Percentiles rank a stretch among this genome's conserved stretches.
Evolutionary conservation across 441 rosid species (phyloP).

Genomic region (Macaranga tanarius): DNA sequence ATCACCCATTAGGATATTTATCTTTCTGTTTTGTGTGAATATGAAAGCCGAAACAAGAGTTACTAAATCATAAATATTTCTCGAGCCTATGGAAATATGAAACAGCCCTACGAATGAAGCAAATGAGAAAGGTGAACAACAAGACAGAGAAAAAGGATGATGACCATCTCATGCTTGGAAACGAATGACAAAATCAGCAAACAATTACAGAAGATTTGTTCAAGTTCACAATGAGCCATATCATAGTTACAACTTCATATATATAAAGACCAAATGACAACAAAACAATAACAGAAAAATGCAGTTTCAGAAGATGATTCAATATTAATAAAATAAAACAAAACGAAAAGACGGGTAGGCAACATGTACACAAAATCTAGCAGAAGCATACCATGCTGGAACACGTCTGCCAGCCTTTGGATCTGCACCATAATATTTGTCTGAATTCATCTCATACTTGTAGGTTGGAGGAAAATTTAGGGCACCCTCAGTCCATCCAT

Average conservation of each 20-base stretch:
- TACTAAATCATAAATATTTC: background rate
- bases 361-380: background rate
- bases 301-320: conserved; percentile 2
- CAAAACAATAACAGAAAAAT: background rate
- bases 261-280: background rate
- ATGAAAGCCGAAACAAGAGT: background rate
- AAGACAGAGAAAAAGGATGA: background rate
- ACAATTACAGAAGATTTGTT: background rate
- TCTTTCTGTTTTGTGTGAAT: background rate
- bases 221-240: background rate
- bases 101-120: background rate
- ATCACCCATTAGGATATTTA: conserved; percentile 1
- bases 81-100: background rate
- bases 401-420: conserved; percentile 73
- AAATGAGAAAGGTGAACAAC: background rate
- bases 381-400: conserved; percentile 77
- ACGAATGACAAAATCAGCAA: background rate
- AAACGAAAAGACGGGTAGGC: background rate
- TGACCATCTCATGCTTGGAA: background rate
- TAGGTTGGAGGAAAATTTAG: conserved; percentile 83
- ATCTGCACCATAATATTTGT: conserved; percentile 70
- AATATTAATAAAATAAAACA: background rate
- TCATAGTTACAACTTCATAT: background rate
- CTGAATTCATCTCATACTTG: conserved; percentile 76
- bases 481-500: conserved; percentile 87